Evolutionary conservation across 805 yeast genomes (phyloP), one percentile per base, ranked within the genome.

Genomic region (Saturnispora besseyi): DNA sequence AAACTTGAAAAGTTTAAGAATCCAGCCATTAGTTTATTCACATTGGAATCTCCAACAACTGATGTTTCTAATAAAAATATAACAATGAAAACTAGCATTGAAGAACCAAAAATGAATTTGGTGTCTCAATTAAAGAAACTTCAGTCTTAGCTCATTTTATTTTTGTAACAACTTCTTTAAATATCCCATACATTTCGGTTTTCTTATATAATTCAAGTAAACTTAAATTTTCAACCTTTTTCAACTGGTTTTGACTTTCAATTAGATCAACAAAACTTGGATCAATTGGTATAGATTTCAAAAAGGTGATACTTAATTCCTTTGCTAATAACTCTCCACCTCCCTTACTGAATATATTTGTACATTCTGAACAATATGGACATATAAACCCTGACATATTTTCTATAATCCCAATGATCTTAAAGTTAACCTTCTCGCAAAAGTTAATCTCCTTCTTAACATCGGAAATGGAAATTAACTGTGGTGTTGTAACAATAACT

Each of bases 301-400:
- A 68, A 58, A 82, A 89, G 7, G 80, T 78, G 31, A 93, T 67
- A 4, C 71, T 67, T 51, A 79, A 74, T 43, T 77, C 76, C 30
- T 71, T 68, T n/a, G 96, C 83, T 44, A 93, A 69, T 13, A 66
- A 68, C 56, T 75, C 65, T 2, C 99, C 99, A 28, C 99, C 99
- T 8, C 98, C 99, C 47, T 84, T 78, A 56, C 93, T 87, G 63
- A 93, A 93, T 24, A 93, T 86, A 63, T 90, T 82, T 3, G 97
- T 89, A 62, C 91, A 84, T 62, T 91, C 98, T 1, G 84, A 78
- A 63, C 99, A 93, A 63, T 80, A 79, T 0, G 99, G 99, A 63
- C 99, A 93, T 4, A 89, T 81, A 61, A 87, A 93, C 1, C 99
- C 99, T 45, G 95, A 81, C 99, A 93, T 91, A 61, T 93, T 93